A percentile compares a stretch with the other conserved stretches of the same genome.
Evolutionary conservation across 129 eudicot species (phyloP).

Genomic region (Helichrysum umbraculigerum): DNA sequence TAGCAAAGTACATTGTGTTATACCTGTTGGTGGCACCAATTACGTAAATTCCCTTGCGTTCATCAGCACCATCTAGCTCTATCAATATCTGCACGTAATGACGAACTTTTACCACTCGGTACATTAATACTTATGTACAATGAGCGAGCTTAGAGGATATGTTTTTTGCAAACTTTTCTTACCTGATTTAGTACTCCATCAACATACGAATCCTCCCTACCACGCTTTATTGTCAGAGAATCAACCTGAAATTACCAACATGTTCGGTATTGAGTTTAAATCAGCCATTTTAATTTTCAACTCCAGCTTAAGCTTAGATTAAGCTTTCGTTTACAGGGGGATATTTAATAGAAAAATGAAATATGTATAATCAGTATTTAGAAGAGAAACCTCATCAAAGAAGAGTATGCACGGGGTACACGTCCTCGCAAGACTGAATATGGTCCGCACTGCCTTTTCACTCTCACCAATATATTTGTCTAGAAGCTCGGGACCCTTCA

Average conservation of each 20-base stretch:
- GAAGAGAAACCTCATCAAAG: slow-evolving; percentile 77
- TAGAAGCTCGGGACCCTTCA: slow-evolving; percentile 93
- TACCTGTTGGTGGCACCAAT: slow-evolving; percentile 98
- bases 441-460: slow-evolving; percentile 77
- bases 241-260: slow-evolving; percentile 58
- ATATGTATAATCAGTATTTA: too few species aligned
- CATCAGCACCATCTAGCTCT: slow-evolving; percentile 86
- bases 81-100: slow-evolving; percentile 58
- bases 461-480: slow-evolving; percentile 93
- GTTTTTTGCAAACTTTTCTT: neutral
- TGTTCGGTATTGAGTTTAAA: too few species aligned
- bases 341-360: too few species aligned
- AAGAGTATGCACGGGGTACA: slow-evolving; percentile 91
- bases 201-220: slow-evolving; percentile 77
- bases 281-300: neutral
- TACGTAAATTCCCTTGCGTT: slow-evolving; percentile 77
- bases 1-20: neutral
- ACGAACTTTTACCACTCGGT: neutral
- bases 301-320: neutral
- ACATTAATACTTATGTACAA: neutral
- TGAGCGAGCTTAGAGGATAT: neutral
- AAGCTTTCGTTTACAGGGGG: slow-evolving; percentile 4
- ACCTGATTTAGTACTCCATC: slow-evolving; percentile 84
- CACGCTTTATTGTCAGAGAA: slow-evolving; percentile 64
- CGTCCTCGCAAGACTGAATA: slow-evolving; percentile 90